Percentiles rank a stretch among this genome's conserved stretches.
Evolutionary conservation across 176 grass and related monocot genomes (phyloP).

Genomic region (Urochloa ruziziensis): DNA sequence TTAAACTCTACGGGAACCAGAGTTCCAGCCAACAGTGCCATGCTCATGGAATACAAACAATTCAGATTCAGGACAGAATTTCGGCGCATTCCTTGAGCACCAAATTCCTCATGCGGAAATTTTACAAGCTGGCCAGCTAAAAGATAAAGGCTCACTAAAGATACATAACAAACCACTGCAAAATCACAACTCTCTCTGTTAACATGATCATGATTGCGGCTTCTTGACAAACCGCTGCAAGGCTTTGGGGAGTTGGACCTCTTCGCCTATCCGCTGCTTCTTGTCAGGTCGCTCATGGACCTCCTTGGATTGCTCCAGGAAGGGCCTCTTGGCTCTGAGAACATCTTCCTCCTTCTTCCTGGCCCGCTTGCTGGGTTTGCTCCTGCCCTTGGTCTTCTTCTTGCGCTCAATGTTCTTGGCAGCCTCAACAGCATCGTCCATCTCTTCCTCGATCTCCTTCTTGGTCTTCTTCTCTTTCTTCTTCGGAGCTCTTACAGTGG

Average conservation of each 20-base stretch:
- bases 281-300: conserved; percentile 26
- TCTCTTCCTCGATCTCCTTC: conserved; percentile 57
- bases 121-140: background rate
- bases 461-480: conserved; percentile 64
- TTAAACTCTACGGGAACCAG: too few species aligned
- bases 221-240: conserved; percentile 69
- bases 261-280: conserved; percentile 42
- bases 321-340: conserved; percentile 68
- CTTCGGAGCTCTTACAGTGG: conserved; percentile 48
- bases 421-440: conserved; percentile 53
- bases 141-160: background rate
- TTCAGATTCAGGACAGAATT: background rate
- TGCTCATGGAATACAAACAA: background rate
- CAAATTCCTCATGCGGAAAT: background rate
- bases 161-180: background rate
- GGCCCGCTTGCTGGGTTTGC: conserved; percentile 76
- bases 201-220: conserved; percentile 13
- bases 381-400: conserved; percentile 98
- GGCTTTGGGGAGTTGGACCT: conserved; percentile 55
- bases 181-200: background rate
- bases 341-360: conserved; percentile 76
- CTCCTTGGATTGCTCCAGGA: conserved; percentile 51
- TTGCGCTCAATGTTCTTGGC: conserved; percentile 59
- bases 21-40: too few species aligned
- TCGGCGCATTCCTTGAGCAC: background rate